These are phyloP conservation scores for Magnolia kwangsiensis DNA, from an alignment of 164 flowering plant genomes.

Conservation along the genomic window DNA sequence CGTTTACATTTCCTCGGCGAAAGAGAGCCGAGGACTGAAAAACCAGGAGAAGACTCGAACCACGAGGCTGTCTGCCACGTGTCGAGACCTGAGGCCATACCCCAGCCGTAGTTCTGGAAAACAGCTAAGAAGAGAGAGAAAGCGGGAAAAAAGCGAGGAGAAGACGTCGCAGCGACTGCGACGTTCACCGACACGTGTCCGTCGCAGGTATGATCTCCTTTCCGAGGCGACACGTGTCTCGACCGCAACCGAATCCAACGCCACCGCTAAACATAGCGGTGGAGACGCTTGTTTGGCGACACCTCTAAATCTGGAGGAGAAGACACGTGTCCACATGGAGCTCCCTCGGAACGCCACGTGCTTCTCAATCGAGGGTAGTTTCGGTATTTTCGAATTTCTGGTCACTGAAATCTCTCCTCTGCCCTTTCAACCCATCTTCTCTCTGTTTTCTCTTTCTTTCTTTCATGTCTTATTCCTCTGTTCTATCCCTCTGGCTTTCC, in stretches of 20 bases:
- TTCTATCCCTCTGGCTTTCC: no score
- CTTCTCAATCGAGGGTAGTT: slow-evolving; percentile 5
- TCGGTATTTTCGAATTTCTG: neutral
- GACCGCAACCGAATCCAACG: neutral
- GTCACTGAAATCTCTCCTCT: neutral
- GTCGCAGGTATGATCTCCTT: neutral
- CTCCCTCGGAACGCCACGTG: slow-evolving; percentile 12
- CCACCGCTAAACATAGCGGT: slow-evolving; percentile 14
- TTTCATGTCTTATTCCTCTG: no score
- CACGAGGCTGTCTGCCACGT: slow-evolving; percentile 14
- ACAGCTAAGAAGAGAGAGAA: slow-evolving; percentile 23
- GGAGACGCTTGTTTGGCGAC: slow-evolving; percentile 28
- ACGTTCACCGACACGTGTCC: slow-evolving; percentile 18
- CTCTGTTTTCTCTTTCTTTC: neutral
- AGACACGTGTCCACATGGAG: slow-evolving; percentile 13
- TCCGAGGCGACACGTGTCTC: slow-evolving; percentile 13
- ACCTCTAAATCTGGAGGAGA: slow-evolving; percentile 7
- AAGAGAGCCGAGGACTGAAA: neutral
- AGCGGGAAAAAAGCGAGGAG: slow-evolving; percentile 19
- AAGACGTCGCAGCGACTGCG: slow-evolving; percentile 15
- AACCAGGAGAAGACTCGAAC: neutral
- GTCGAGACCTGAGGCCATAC: slow-evolving; percentile 3
- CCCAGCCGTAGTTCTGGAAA: slow-evolving; percentile 15
- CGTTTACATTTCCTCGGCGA: neutral
- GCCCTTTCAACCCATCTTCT: neutral